phyloP scores from a whole-genome alignment of 2,329 filamentous ascomycete species.

The Thermomyces lanuginosus region DNA sequence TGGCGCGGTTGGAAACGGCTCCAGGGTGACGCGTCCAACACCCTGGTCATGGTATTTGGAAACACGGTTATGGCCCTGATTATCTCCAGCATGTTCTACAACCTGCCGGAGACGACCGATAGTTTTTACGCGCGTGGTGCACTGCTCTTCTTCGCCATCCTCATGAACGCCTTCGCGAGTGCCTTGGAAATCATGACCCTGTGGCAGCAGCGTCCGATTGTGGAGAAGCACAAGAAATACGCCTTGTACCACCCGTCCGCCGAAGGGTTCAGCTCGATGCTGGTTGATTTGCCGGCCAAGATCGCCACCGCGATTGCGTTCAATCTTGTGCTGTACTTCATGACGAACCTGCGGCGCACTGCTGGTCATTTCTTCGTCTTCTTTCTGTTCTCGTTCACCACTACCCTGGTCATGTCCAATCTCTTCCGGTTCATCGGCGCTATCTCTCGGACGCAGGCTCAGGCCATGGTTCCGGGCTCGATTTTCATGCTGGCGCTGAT shows the following conservation, averaged over 20 bases:
- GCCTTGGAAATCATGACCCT: conserved; percentile 72
- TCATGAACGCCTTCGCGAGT: conserved; percentile 72
- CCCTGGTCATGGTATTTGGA: conserved; percentile 46
- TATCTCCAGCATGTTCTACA: conserved; percentile 66
- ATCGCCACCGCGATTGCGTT: conserved; percentile 55
- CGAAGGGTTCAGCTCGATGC: conserved; percentile 75
- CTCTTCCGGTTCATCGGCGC: conserved; percentile 68
- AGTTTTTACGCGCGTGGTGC: conserved; percentile 69
- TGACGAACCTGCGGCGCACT: conserved; percentile 62
- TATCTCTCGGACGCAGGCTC: conserved; percentile 48
- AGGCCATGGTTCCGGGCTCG: conserved; percentile 41
- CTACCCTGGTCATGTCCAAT: conserved; percentile 68
- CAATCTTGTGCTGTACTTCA: conserved; percentile 71
- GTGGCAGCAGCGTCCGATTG: conserved; percentile 77
- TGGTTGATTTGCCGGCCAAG: conserved; percentile 75
- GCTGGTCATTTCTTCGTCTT: conserved; percentile 74
- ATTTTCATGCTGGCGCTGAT: conserved; percentile 30
- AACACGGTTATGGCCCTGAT: conserved; percentile 66
- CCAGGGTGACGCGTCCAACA: conserved; percentile 58
- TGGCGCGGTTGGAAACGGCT: conserved; percentile 66
- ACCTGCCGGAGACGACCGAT: conserved; percentile 45
- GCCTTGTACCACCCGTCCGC: conserved; percentile 84
- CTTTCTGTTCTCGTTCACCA: conserved; percentile 57
- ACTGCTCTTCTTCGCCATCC: conserved; percentile 71
- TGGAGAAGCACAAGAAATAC: conserved; percentile 77